Conservation (phyloP, 1,139 yeast genomes). For the Yamadazyma sp. region DNA sequence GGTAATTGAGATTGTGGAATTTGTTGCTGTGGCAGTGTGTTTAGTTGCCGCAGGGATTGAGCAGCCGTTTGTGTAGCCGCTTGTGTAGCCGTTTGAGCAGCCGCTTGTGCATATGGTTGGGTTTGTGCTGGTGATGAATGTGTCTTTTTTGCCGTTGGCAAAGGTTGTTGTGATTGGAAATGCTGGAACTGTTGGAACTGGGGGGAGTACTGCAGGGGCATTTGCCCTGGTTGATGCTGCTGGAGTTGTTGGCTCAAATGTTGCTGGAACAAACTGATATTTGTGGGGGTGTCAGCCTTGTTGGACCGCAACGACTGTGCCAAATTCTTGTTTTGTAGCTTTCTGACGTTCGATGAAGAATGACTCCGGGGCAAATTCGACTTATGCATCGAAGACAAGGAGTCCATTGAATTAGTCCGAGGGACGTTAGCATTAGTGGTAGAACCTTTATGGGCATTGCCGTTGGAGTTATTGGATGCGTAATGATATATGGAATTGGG, state of each 20-base stretch:
- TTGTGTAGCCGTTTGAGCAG: too few relatives aligned
- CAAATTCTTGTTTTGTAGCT: conserved; percentile 21
- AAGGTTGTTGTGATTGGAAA: conserved; percentile 4
- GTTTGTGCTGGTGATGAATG: not conserved
- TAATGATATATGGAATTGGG: conserved; percentile 3
- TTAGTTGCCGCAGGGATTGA: too few relatives aligned
- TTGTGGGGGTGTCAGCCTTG: conserved; percentile 33
- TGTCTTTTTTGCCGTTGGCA: conserved; percentile 1
- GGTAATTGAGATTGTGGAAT: too few relatives aligned
- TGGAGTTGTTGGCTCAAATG: conserved; percentile 18
- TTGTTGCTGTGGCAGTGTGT: too few relatives aligned
- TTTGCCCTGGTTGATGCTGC: conserved; percentile 17
- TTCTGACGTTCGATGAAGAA: conserved; percentile 24
- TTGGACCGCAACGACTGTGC: conserved; percentile 29
- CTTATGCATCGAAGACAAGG: conserved; percentile 11
- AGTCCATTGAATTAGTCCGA: conserved; percentile 12
- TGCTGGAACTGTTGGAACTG: conserved; percentile 19
- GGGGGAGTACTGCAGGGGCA: conserved; percentile 17
- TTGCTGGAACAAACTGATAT: conserved; percentile 22
- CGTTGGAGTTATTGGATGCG: not conserved
- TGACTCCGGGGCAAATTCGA: conserved; percentile 17
- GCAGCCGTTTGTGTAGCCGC: too few relatives aligned
- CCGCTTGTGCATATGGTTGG: not conserved
- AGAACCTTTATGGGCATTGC: not conserved
- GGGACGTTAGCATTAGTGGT: conserved; percentile 6